Evolutionary conservation across 176 grass and related monocot genomes (phyloP), one percentile per base, ranked within the genome.

Genomic region (Phragmites australis): DNA sequence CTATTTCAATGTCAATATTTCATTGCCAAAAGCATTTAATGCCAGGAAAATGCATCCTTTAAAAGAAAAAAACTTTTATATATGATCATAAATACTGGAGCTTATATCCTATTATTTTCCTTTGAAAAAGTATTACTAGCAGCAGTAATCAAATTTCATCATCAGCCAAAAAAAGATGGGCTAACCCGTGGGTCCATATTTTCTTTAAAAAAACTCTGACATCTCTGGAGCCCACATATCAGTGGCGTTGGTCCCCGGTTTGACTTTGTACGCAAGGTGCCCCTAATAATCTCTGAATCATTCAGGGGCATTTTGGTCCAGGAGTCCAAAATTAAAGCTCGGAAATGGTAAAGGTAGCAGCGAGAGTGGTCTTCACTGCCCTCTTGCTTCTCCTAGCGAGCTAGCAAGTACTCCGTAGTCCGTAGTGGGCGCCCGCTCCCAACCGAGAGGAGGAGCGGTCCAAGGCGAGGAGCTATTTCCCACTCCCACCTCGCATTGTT

Each of bases 291-390:
- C 59, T 59, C 3, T 7, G 59, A 32, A 58, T 60, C 29, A 72
- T 34, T 18, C 9, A 77, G 78, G 86, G 88, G 79, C 37, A 91
- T 79, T 94, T 89, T 43, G 19, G 84, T 89, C 89, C 32, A 10
- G 7, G 1, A 1, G 18, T 11, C 8, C 43, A 21, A 48, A 42
- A 65, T 40, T n/a, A n/a, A 42, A n/a, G 76, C 84, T 68, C 61
- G 81, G 54, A 54, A 92, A 82, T 65, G 74, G 87, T 71, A 87
- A 81, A 85, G 83, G 76, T 22, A 57, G 30, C 73, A 58, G 70
- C 77, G 57, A 39, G 47, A 50, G 18, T 68, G 43, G 73, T 50
- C 63, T 50, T 48, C 82, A 77, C 72, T 82, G 32, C 34, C 45
- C 78, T 37, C 53, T 69, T 70, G 77, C n/a, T n/a, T n/a, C n/a